These are phyloP conservation scores for Jimgerdemannia lactiflua DNA, from an alignment of 192 early-diverging fungal species.

Conservation along the genomic window DNA sequence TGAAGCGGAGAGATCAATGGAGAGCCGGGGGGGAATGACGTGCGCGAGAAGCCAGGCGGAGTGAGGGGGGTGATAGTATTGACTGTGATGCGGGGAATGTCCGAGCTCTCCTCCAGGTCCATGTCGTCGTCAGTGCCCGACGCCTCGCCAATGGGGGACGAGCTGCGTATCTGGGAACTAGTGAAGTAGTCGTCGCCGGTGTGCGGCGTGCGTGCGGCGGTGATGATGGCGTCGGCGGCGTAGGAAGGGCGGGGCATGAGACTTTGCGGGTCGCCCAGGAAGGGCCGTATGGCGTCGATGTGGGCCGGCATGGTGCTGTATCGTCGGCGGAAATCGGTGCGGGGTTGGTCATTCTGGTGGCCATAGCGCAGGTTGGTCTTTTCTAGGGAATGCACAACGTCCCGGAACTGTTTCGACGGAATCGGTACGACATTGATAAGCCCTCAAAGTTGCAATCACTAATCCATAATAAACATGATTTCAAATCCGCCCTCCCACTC, in stretches of 20 bases:
- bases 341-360: neutral
- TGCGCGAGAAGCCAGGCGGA: neutral
- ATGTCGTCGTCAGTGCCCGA: neutral
- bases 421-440: too few species aligned
- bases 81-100: neutral
- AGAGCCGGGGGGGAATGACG: neutral
- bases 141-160: neutral
- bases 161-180: neutral
- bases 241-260: neutral
- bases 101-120: neutral
- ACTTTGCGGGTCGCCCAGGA: neutral
- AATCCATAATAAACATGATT: neutral
- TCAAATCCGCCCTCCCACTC: neutral
- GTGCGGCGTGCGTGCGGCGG: conserved; percentile 19
- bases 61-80: neutral
- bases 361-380: conserved; percentile 8
- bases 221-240: conserved; percentile 20
- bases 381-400: conserved; percentile 34
- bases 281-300: neutral
- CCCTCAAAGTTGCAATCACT: neutral
- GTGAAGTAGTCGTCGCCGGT: conserved; percentile 12
- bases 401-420: conserved; percentile 25
- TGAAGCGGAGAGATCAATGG: neutral
- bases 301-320: neutral
- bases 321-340: neutral